Evolutionary conservation across 352 stramenopile species (phyloP), one percentile per base, ranked within the genome.

Genomic region (Phytophthora constricta): DNA sequence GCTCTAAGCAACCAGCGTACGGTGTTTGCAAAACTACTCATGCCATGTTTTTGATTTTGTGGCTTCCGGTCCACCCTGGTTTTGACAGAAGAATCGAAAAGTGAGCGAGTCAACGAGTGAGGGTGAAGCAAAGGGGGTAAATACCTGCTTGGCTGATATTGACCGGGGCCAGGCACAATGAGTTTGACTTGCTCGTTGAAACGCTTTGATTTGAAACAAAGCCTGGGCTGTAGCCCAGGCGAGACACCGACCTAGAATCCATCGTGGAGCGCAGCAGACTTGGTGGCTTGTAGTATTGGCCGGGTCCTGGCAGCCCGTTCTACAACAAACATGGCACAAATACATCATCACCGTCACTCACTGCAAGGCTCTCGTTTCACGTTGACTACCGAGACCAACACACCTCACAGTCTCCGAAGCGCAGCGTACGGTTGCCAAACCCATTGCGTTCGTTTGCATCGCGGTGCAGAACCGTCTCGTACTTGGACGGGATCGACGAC

Each of bases 131-230:
- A 46, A 45, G 42, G 19, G n/a, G n/a, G n/a, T n/a, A n/a, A n/a
- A n/a, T 72, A 91, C 82, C 72, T 72, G 23, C 50, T 71, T n/a
- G 80, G 60, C 28, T 91, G 72, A 56, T 94, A 92, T 64, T 89
- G 76, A 0, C 86, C 86, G 7, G 84, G 86, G 22, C 84, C 86
- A 28, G 86, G 86, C 19, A 82, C 70, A n/a, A 69, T 57, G 1
- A 90, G 64, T 27, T 72, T 74, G 10, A 78, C 56, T 22, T 78
- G 68, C 5, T 91, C 78, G 47, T 65, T 78, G 56, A 94, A 94
- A 41, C 86, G 78, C 47, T 91, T 90, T 41, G 77, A 77, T 56
- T 92, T 92, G 51, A 84, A 94, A 94, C 84, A 47, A 94, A 94
- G 17, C 84, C 86, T 27, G 77, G 87, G 47, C 79, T 86, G 68